Conservation (phyloP, 176 grass and related monocot species). For the Alloteropsis semialata region DNA sequence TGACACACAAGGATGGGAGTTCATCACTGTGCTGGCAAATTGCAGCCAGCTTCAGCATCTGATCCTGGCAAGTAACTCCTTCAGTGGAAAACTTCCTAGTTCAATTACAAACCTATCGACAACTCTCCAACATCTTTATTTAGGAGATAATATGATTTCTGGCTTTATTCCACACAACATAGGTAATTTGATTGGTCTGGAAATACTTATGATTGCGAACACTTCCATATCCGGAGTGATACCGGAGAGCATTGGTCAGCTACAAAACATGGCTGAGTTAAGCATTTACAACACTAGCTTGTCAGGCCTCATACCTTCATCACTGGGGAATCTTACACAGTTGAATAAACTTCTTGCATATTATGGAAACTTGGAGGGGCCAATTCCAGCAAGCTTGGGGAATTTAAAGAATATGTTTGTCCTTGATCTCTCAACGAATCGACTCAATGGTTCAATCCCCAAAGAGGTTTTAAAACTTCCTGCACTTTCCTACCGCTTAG, state of each 20-base stretch:
- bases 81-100: neutral
- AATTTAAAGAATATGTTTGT: neutral
- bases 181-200: neutral
- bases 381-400: constrained; percentile 8
- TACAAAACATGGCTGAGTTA: neutral
- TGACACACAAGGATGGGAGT: constrained; percentile 16
- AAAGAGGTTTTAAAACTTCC: neutral
- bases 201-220: neutral
- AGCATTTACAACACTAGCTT: neutral
- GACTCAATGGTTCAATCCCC: neutral
- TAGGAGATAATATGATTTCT: neutral
- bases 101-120: neutral
- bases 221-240: neutral
- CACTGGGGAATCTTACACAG: constrained; percentile 7
- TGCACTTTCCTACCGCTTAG: neutral
- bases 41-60: neutral
- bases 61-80: neutral
- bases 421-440: constrained; percentile 1
- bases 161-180: neutral
- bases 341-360: neutral
- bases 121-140: neutral
- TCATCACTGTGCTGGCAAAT: constrained; percentile 10
- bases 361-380: neutral
- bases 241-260: constrained; percentile 10
- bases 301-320: constrained; percentile 7